phyloP scores from a whole-genome alignment of 176 grass and related monocot genomes.

The sorghum (Sorghum bicolor) region Sorghum_bicolor_NCBIv3 NC_012874.2:34457001-34457500 shows the following conservation, averaged over 20 bases:
- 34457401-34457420: constrained; percentile 29
- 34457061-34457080: not conserved
- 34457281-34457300: too few species aligned
- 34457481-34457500: constrained; percentile 52
- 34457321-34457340: not conserved
- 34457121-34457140: not conserved
- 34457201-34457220: too few species aligned
- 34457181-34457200: too few species aligned
- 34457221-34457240: too few species aligned
- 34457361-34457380: constrained; percentile 73
- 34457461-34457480: not conserved
- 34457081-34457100: too few species aligned
- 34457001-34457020: too few species aligned
- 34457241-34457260: too few species aligned
- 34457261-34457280: too few species aligned
- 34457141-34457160: not conserved
- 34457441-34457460: not conserved
- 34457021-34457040: too few species aligned
- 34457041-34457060: too few species aligned
- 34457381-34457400: constrained; percentile 67
- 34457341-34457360: constrained; percentile 31
- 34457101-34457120: not conserved
- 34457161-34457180: too few species aligned
- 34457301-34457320: too few species aligned
- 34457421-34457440: not conserved